A percentile compares a stretch with the other conserved stretches of the same genome.
Conservation (phyloP, 176 grass and related monocot species). For the Carex pumila region DNA sequence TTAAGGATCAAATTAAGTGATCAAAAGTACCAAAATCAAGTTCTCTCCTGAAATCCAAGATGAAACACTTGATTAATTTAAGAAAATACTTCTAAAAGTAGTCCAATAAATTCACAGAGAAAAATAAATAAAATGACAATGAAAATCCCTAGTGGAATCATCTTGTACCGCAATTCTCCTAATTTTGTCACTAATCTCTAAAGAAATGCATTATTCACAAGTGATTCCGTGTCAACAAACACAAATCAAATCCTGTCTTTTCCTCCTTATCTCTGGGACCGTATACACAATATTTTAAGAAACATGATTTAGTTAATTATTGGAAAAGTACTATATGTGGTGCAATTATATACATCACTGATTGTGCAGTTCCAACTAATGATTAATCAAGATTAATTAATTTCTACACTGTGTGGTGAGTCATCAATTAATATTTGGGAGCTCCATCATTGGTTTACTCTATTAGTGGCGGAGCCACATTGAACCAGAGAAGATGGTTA, state of each 20-base stretch:
- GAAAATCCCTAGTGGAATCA: background rate
- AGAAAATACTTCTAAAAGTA: background rate
- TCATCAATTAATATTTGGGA: background rate
- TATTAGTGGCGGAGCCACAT: no score
- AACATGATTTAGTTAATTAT: background rate
- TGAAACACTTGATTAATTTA: background rate
- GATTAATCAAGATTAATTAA: background rate
- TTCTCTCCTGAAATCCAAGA: background rate
- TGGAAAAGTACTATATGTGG: background rate
- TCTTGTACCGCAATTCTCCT: background rate
- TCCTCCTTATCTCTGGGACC: background rate
- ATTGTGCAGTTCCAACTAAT: constrained; percentile 6
- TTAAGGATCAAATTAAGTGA: background rate
- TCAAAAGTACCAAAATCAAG: background rate
- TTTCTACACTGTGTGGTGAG: background rate
- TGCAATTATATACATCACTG: background rate
- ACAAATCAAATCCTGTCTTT: constrained; percentile 3
- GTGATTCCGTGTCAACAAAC: background rate
- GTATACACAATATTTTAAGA: constrained; percentile 3
- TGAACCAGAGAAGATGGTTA: no score
- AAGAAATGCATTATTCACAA: background rate
- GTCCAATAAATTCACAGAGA: background rate
- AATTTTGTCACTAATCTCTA: background rate
- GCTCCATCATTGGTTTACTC: background rate
- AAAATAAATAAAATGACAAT: background rate